These are phyloP conservation scores for Fusarium avenaceum DNA, from an alignment of 2,329 filamentous ascomycete species.

Conservation along the genomic window DNA sequence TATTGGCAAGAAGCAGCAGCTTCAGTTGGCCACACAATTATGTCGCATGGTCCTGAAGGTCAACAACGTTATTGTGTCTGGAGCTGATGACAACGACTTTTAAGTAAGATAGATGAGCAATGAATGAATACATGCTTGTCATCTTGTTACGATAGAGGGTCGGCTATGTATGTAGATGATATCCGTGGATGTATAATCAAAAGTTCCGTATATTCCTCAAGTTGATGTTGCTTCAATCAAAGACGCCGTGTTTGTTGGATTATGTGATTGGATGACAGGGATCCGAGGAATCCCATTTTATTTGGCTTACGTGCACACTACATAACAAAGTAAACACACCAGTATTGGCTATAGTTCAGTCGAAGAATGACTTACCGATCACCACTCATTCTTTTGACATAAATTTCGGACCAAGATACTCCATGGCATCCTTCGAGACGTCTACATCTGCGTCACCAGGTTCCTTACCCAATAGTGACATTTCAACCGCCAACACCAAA, in stretches of 20 bases:
- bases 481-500: conserved; percentile 22
- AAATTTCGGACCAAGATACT: not conserved
- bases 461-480: not conserved
- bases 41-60: conserved; percentile 98
- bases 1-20: conserved; percentile 97
- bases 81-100: conserved; percentile 88
- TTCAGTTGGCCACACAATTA: conserved; percentile 94
- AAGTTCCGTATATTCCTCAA: conserved; percentile 24
- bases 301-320: conserved; percentile 20
- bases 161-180: conserved; percentile 40
- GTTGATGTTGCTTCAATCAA: not conserved
- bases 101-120: conserved; percentile 60
- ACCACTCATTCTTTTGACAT: too few relatives aligned
- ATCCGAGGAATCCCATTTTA: conserved; percentile 17
- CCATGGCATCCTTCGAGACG: not conserved
- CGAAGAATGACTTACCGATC: not conserved
- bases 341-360: not conserved
- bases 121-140: conserved; percentile 43
- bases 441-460: conserved; percentile 11
- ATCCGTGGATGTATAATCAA: conserved; percentile 41
- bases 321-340: not conserved
- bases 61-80: conserved; percentile 95
- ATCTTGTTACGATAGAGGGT: conserved; percentile 43
- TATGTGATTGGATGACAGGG: conserved; percentile 33
- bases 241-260: not conserved